Evolutionary conservation across 352 stramenopile genomes (phyloP), one percentile per base, ranked within the genome.

Genomic region (Globisporangium orthogonon): DNA sequence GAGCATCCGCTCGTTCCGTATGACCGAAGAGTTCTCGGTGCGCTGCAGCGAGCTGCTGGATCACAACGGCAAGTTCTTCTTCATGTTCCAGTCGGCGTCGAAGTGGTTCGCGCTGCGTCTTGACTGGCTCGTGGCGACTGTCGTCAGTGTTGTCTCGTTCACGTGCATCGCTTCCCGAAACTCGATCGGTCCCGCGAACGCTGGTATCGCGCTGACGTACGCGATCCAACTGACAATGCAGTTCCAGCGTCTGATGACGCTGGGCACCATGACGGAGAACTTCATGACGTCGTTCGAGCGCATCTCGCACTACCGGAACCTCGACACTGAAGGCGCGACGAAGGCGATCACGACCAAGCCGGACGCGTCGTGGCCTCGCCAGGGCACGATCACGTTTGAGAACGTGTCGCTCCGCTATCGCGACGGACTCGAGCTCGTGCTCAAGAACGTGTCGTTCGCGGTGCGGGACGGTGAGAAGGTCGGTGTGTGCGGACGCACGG

Each of bases 281-380:
- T 82, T 92, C 56, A 97, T 98, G 76, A 89, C 97, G 29, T 74
- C 81, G 35, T 88, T 97, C 6, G 93, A 98, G 65, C 65, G 73
- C 10, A 56, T 83, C 37, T 54, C 60, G 17, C 58, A 69, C 57
- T 78, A 68, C 54, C 58, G 60, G 7, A 44, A 57, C 13, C 61
- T 74, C 6, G 61, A 74, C 30, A 45, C 61, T 7, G 70, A 78
- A 44, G 65, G 89, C 39, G 70, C 74, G 13, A 84, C 97, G 64
- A 83, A n/a, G n/a, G n/a, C n/a, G n/a, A n/a, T n/a, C n/a, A n/a
- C n/a, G n/a, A 98, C 60, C 35, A 78, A 96, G 6, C 37, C 17
- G 37, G 11, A 17, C 37, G 53, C 96, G 30, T 96, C 97, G 37
- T 89, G 78, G 78, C 78, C 78, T 0, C 50, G 28, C 10, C 31